Percentiles rank a stretch among this genome's conserved stretches.
Conservation (phyloP, 495 filamentous ascomycete genomes). For the Xylaria castorea region DNA sequence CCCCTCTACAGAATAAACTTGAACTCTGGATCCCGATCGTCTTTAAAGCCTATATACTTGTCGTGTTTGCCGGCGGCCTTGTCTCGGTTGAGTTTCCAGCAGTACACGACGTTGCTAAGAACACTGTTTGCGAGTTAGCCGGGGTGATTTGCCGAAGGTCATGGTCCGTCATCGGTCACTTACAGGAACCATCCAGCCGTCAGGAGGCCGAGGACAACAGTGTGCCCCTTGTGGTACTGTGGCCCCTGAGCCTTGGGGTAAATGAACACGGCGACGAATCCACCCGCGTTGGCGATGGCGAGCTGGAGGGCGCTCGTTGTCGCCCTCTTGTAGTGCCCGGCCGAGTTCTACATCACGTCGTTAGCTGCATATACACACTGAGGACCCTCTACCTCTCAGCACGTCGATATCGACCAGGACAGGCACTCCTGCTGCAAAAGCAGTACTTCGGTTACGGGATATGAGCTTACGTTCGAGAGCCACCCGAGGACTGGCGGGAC, state of each 20-base stretch:
- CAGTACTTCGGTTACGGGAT: background rate
- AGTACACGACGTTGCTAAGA: conserved; percentile 68
- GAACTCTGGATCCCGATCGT: conserved; percentile 72
- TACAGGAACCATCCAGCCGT: conserved; percentile 70
- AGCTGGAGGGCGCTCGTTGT: conserved; percentile 55
- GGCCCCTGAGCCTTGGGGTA: conserved; percentile 62
- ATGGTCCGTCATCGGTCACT: conserved; percentile 39
- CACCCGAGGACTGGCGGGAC: conserved; percentile 79
- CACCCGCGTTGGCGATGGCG: conserved; percentile 57
- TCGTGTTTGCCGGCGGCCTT: conserved; percentile 69
- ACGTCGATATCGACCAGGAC: background rate
- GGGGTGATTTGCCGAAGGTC: background rate
- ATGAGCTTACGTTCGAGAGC: conserved; percentile 53
- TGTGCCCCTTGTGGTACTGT: conserved; percentile 61
- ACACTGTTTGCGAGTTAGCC: conserved; percentile 54
- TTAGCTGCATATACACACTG: conserved; percentile 15
- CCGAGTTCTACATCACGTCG: conserved; percentile 44
- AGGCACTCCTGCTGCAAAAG: background rate
- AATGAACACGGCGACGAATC: conserved; percentile 63
- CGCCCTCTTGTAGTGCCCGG: conserved; percentile 54
- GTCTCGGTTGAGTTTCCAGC: conserved; percentile 69
- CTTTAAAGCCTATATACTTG: conserved; percentile 61
- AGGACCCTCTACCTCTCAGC: background rate
- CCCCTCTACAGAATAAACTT: conserved; percentile 61
- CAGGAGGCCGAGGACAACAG: conserved; percentile 62